Conservation (phyloP, 257 asterid species). For the Nicotiana knightiana region DNA sequence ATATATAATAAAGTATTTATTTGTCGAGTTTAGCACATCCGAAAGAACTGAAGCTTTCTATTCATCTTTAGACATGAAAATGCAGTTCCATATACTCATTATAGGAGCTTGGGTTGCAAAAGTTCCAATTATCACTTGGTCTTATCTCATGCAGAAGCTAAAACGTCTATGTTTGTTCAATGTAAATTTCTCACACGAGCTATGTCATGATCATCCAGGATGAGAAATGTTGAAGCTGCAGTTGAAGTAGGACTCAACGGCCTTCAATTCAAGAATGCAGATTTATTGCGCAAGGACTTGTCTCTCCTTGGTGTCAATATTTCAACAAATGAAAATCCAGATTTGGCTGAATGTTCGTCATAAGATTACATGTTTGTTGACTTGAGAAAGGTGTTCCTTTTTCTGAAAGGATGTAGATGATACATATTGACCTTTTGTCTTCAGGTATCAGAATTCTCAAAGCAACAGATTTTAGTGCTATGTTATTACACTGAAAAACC, state of each 20-base stretch:
- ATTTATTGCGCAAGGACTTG: slow-evolving; percentile 50
- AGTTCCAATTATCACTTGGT: neutral
- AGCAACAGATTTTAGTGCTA: neutral
- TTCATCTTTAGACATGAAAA: neutral
- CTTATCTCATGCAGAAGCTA: neutral
- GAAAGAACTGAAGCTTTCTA: neutral
- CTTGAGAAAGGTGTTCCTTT: neutral
- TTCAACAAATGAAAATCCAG: slow-evolving; percentile 21
- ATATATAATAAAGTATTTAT: neutral
- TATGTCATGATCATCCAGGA: slow-evolving; percentile 31
- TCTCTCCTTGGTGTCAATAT: slow-evolving; percentile 37
- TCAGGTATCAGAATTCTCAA: neutral
- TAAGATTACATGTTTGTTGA: neutral
- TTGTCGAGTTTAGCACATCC: neutral
- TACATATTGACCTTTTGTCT: neutral
- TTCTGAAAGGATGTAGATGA: neutral
- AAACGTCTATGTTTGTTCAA: neutral
- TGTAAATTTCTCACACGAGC: neutral
- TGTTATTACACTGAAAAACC: neutral
- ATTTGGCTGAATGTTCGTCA: slow-evolving; percentile 17
- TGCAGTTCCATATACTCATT: neutral
- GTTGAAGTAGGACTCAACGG: slow-evolving; percentile 54
- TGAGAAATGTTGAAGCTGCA: slow-evolving; percentile 79
- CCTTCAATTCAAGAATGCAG: slow-evolving; percentile 62
- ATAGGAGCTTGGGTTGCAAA: neutral